phyloP scores from a whole-genome alignment of 1,284 basidiomycete genomes.

The Ustilago nuda region DNA sequence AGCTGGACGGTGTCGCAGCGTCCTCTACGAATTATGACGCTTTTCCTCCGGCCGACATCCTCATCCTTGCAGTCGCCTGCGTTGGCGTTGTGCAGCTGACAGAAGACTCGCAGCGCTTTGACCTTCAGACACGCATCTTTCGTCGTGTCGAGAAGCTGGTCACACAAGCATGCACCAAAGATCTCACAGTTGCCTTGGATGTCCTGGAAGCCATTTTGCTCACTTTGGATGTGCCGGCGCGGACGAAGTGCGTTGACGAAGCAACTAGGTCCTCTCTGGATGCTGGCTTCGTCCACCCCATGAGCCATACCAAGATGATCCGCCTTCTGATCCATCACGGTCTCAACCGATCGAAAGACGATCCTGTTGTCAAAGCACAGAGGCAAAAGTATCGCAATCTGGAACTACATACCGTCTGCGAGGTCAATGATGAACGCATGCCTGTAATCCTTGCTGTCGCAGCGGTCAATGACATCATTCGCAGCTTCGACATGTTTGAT shows the following conservation, averaged over 20 bases:
- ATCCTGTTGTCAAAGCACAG: conserved; percentile 35
- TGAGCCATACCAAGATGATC: conserved; percentile 45
- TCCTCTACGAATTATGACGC: conserved; percentile 16
- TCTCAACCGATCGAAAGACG: conserved; percentile 42
- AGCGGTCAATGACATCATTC: conserved; percentile 35
- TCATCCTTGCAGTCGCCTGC: conserved; percentile 42
- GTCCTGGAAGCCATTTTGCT: conserved; percentile 41
- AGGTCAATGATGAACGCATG: conserved; percentile 41
- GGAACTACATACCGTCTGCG: conserved; percentile 10
- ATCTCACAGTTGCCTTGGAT: conserved; percentile 36
- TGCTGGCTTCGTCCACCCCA: conserved; percentile 38
- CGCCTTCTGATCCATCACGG: conserved; percentile 39
- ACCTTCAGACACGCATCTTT: conserved; percentile 45
- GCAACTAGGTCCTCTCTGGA: conserved; percentile 31
- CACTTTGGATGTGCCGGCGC: conserved; percentile 30
- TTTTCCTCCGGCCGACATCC: conserved; percentile 34
- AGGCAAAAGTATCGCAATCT: conserved; percentile 20
- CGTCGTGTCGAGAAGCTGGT: conserved; percentile 40
- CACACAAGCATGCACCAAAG: conserved; percentile 29
- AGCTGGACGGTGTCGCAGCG: conserved; percentile 24
- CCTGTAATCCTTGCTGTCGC: conserved; percentile 38
- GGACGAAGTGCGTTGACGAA: conserved; percentile 29
- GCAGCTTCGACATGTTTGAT: conserved; percentile 38
- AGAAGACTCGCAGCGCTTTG: conserved; percentile 30
- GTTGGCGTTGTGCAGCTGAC: conserved; percentile 37